These are phyloP conservation scores for Syzygium oleosum DNA, from an alignment of 345 rosid genomes.

Conservation along the genomic window DNA sequence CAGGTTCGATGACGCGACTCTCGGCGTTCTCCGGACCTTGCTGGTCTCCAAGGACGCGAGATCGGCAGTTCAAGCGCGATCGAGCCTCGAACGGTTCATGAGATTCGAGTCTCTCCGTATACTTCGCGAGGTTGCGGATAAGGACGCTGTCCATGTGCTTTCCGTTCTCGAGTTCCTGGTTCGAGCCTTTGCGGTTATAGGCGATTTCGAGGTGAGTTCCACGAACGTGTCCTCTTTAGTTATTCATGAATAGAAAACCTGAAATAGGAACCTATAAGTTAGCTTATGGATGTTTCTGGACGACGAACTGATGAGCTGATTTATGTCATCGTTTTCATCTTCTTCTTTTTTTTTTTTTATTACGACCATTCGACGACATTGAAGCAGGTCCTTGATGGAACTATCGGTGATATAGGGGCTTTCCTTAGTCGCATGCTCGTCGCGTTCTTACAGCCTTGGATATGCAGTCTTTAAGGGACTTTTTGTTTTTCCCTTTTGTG, in stretches of 20 bases:
- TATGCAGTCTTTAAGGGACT: not conserved
- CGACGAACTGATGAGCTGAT: not conserved
- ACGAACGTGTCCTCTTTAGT: not conserved
- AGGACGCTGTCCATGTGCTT: conserved; percentile 45
- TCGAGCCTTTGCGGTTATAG: conserved; percentile 61
- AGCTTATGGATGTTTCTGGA: not conserved
- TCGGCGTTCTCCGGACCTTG: conserved; percentile 47
- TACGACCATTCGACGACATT: not conserved
- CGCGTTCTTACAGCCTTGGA: not conserved
- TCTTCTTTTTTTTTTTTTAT: not conserved
- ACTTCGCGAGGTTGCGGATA: conserved; percentile 29
- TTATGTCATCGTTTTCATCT: not conserved
- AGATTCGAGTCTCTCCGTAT: conserved; percentile 33
- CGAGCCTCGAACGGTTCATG: conserved; percentile 36
- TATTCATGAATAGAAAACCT: not conserved
- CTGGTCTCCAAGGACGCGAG: conserved; percentile 44
- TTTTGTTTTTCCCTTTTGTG: not conserved
- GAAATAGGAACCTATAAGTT: not conserved
- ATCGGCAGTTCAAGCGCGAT: conserved; percentile 30
- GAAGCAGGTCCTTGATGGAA: not conserved
- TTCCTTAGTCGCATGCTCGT: not conserved
- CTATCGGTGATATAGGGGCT: not conserved
- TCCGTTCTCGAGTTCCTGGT: conserved; percentile 60
- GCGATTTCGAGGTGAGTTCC: conserved; percentile 52
- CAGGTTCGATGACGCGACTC: conserved; percentile 56